Evolutionary conservation across 306 rosid species (phyloP).

Genomic region (Acmispon strigosus): DNA sequence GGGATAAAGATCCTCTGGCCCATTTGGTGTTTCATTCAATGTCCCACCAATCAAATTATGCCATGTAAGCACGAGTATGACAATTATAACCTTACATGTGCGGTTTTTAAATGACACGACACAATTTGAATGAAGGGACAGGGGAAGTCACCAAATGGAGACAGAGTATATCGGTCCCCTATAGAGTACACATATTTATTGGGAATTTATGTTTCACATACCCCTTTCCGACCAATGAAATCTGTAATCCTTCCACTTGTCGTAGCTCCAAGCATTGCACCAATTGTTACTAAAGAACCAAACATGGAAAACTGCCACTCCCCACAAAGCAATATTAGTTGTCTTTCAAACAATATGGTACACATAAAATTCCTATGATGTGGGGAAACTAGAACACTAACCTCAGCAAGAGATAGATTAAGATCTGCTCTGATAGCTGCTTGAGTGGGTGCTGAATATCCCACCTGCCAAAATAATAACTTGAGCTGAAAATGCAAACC

Average conservation of each 20-base stretch:
- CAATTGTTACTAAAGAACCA: slow-evolving; percentile 73
- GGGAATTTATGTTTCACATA: slow-evolving; percentile 1
- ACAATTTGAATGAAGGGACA: no score
- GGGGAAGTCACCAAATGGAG: no score
- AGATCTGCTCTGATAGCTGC: slow-evolving; percentile 34
- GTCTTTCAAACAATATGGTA: neutral
- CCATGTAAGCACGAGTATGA: no score
- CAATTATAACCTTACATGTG: no score
- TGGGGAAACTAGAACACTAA: neutral
- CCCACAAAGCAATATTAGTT: neutral
- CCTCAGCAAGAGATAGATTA: slow-evolving; percentile 35
- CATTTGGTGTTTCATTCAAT: no score
- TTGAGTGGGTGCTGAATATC: slow-evolving; percentile 48
- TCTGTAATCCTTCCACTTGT: slow-evolving; percentile 61
- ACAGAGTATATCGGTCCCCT: no score
- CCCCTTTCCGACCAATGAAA: slow-evolving; percentile 69
- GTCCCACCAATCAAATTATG: no score
- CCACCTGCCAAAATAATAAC: slow-evolving; percentile 40
- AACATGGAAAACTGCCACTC: slow-evolving; percentile 66
- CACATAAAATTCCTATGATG: neutral
- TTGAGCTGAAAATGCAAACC: slow-evolving; percentile 18
- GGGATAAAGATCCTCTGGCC: no score
- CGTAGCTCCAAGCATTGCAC: slow-evolving; percentile 75
- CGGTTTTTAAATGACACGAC: no score
- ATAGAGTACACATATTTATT: neutral